A percentile compares a stretch with the other conserved stretches of the same genome.
Evolutionary conservation across 2,329 filamentous ascomycete species (phyloP).

Genomic region (Hansfordia pulvinata): DNA sequence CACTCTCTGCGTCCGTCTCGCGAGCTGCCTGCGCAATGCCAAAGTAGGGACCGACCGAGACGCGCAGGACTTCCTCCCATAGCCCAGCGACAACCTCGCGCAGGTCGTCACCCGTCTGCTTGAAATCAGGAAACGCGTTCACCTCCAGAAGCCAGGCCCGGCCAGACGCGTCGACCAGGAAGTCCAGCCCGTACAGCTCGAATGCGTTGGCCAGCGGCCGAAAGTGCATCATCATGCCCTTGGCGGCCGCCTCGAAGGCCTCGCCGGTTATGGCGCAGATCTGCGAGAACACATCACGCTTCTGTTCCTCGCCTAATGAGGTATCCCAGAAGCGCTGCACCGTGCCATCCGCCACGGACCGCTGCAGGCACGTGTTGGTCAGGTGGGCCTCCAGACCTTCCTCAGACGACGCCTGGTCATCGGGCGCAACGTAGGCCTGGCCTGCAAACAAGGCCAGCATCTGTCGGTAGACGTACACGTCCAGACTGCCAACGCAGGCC

Average conservation of each 20-base stretch:
- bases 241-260: slow-evolving; percentile 74
- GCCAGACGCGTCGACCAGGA: slow-evolving; percentile 57
- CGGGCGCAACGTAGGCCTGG: slow-evolving; percentile 54
- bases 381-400: slow-evolving; percentile 71
- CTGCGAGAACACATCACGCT: slow-evolving; percentile 54
- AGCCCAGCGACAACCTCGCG: slow-evolving; percentile 60
- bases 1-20: slow-evolving; percentile 11
- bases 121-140: slow-evolving; percentile 94
- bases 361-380: slow-evolving; percentile 91
- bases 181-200: slow-evolving; percentile 86
- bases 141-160: slow-evolving; percentile 72
- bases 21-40: slow-evolving; percentile 11
- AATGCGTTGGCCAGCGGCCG: slow-evolving; percentile 80
- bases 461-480: slow-evolving; percentile 73
- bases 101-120: slow-evolving; percentile 71
- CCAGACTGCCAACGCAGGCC: slow-evolving; percentile 62
- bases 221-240: slow-evolving; percentile 80
- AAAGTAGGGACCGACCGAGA: slow-evolving; percentile 59
- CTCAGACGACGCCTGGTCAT: slow-evolving; percentile 24
- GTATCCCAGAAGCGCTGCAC: slow-evolving; percentile 62
- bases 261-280: slow-evolving; percentile 64
- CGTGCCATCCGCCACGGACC: slow-evolving; percentile 42
- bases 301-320: slow-evolving; percentile 22
- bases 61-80: slow-evolving; percentile 59
- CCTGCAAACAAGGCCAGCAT: slow-evolving; percentile 93